Evolutionary conservation across 805 yeast species (phyloP), one percentile per base, ranked within the genome.

Genomic region (Saturnispora hagleri): DNA sequence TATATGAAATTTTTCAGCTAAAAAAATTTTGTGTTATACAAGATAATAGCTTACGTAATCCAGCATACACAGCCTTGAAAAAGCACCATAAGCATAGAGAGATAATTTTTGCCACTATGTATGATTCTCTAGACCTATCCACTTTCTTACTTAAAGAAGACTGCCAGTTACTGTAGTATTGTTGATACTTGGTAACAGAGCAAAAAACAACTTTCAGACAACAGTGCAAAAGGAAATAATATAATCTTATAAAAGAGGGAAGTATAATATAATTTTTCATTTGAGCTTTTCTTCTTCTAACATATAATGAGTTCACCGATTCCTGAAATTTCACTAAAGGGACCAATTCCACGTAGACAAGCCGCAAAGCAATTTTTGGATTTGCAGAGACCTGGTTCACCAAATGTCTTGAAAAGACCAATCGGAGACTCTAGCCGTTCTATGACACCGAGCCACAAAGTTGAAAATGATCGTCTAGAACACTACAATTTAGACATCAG

Each of bases 401-500:
- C 27, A 41, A 51, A 33, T 33, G 33, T 40, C n/a, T 34, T 36
- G 12, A 22, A n/a, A 26, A 41, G 22, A 6, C 42, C 42, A 28
- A 35, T 45, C 9, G 46, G 51, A 26, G 59, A 58, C 12, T 44
- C 48, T 5, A 46, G 50, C 20, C 43, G 38, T 15, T 40, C 50
- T 2, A 33, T 36, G 22, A 47, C 52, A 1, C 52, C 55, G 13
- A 31, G 43, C 22, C 26, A 34, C 12, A 49, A 15, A 3, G 54
- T 57, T 7, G 69, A 64, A 43, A 24, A 44, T 2, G 60, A 61
- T 22, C 50, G 65, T 20, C 50, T 66, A 24, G 48, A 53, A 13
- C 58, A 59, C 31, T 69, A 69, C 52, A 75, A 80, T 51, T 68
- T 86, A 40, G 87, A 90, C 2, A 68, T 82, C 4, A 84, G 86